Percentiles rank a stretch among this genome's conserved stretches.
These are phyloP conservation scores for Eucalyptus sp. DNA, from an alignment of 345 rosid genomes.

Conservation along the genomic window DNA sequence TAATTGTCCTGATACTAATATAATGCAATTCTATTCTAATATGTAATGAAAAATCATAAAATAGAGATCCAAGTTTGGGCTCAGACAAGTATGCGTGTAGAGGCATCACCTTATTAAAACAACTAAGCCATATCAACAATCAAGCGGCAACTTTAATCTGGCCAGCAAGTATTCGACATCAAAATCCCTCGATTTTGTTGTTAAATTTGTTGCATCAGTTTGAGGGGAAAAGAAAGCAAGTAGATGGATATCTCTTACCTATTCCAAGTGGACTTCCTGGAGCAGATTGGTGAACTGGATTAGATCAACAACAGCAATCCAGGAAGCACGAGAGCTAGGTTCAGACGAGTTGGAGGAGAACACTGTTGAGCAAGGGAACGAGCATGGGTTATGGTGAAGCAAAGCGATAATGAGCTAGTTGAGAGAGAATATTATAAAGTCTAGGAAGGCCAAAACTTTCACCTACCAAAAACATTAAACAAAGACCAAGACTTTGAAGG, in stretches of 20 bases:
- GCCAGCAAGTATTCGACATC: background rate
- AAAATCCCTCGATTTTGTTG: background rate
- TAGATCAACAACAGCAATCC: background rate
- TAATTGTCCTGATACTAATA: background rate
- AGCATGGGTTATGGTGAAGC: background rate
- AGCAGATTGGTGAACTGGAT: background rate
- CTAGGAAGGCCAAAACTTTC: background rate
- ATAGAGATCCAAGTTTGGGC: background rate
- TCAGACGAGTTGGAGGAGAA: background rate
- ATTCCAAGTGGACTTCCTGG: background rate
- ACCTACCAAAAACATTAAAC: too few relatives aligned
- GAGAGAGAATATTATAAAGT: background rate
- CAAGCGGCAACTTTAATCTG: background rate
- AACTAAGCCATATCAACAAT: background rate
- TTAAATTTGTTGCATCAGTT: background rate
- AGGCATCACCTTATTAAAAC: too few relatives aligned
- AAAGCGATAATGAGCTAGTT: too few relatives aligned
- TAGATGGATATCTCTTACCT: background rate
- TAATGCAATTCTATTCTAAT: too few relatives aligned
- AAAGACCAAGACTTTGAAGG: too few relatives aligned
- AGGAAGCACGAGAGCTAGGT: background rate
- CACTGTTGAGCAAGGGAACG: background rate
- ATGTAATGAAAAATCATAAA: background rate
- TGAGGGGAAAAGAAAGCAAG: background rate
- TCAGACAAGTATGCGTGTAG: too few relatives aligned